Conservation (phyloP, 305 asterid genomes). For the Fraxinus baroniana region DNA sequence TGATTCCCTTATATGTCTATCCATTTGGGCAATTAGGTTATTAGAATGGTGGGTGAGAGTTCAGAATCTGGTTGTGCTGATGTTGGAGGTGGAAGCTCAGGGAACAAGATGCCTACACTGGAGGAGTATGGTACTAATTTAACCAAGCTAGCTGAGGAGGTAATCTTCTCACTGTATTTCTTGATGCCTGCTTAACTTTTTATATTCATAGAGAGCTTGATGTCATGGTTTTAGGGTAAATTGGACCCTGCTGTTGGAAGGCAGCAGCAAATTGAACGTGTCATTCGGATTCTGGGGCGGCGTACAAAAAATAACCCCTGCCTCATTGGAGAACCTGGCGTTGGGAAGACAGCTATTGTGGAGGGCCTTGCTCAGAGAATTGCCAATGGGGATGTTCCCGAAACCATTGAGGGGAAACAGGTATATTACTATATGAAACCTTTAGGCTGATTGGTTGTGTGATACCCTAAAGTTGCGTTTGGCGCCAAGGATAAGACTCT, state of each 20-base stretch:
- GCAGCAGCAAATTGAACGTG: conserved; percentile 82
- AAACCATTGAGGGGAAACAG: conserved; percentile 92
- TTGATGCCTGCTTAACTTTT: conserved; percentile 11
- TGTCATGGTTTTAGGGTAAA: conserved; percentile 63
- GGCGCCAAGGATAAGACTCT: not conserved
- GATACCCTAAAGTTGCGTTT: not conserved
- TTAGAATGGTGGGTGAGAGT: conserved; percentile 90
- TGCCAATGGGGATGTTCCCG: conserved; percentile 90
- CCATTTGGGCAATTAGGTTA: conserved; percentile 48
- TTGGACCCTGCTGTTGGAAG: conserved; percentile 97
- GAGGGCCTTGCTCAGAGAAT: conserved; percentile 98
- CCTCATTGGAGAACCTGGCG: conserved; percentile 98
- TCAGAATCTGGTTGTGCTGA: conserved; percentile 90
- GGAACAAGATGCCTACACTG: conserved; percentile 90
- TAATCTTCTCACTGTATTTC: conserved; percentile 28
- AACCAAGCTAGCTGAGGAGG: conserved; percentile 99
- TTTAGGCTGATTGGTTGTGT: not conserved
- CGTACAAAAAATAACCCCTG: conserved; percentile 94
- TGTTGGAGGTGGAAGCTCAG: conserved; percentile 83
- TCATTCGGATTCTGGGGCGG: conserved; percentile 86
- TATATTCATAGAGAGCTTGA: conserved; percentile 5
- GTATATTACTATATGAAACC: conserved; percentile 31
- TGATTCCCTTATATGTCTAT: conserved; percentile 4
- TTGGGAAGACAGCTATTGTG: conserved; percentile 95
- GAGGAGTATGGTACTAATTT: conserved; percentile 98